Evolutionary conservation across 129 eudicot species (phyloP).

Genomic region (Chrysanthemum lavandulifolium): DNA sequence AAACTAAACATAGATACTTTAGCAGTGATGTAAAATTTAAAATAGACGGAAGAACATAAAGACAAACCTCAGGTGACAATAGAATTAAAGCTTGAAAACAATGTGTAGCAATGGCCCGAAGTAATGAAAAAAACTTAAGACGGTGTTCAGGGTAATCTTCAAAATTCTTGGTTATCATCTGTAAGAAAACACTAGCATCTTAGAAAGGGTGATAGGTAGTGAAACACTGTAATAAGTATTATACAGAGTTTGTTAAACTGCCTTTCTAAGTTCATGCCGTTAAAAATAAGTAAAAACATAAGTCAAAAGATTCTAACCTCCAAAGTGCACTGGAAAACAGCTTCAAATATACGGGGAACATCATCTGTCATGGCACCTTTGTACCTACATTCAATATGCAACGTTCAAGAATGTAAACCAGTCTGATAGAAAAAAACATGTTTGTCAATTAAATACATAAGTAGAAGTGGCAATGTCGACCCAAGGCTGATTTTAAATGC

Average conservation of each 20-base stretch:
- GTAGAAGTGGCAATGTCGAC: not conserved
- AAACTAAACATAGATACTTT: too few relatives aligned
- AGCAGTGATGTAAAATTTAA: not conserved
- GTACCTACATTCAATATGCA: conserved; percentile 48
- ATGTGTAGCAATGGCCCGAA: conserved; percentile 90
- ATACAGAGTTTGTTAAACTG: not conserved
- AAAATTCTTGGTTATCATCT: conserved; percentile 98
- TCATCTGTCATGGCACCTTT: conserved; percentile 92
- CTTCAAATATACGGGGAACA: conserved; percentile 94
- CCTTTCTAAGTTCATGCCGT: not conserved
- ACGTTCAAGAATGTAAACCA: not conserved
- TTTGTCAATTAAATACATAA: not conserved
- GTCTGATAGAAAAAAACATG: not conserved
- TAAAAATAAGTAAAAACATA: not conserved
- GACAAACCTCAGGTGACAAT: conserved; percentile 80
- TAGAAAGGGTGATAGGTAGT: not conserved
- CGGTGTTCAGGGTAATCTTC: conserved; percentile 99
- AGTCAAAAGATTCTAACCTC: conserved; percentile 52
- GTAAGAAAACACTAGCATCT: conserved; percentile 17
- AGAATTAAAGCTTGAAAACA: conserved; percentile 92
- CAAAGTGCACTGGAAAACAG: conserved; percentile 86
- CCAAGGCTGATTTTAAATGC: too few relatives aligned
- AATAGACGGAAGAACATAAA: not conserved
- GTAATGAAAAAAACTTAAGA: conserved; percentile 88
- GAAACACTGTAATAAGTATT: not conserved